phyloP scores from a whole-genome alignment of 2,329 filamentous ascomycete genomes.

The Pseudocercospora cruenta region DNA sequence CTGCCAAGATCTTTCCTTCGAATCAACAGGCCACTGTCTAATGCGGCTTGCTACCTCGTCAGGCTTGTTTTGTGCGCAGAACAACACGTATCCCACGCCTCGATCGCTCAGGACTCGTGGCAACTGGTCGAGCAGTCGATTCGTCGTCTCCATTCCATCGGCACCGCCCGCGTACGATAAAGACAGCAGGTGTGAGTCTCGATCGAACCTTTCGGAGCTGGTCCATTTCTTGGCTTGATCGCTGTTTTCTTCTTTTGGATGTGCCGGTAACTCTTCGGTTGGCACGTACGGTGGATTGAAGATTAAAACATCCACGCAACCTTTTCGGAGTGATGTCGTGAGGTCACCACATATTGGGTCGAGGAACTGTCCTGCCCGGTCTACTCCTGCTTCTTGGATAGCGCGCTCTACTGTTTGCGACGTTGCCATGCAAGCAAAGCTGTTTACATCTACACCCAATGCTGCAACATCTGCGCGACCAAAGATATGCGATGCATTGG shows the following conservation, averaged over 20 bases:
- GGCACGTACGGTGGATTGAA: conserved; percentile 99
- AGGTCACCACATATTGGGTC: conserved; percentile 74
- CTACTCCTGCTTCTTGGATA: conserved; percentile 37
- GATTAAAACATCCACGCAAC: conserved; percentile 77
- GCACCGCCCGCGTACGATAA: conserved; percentile 86
- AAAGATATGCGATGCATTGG: conserved; percentile 73
- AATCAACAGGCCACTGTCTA: conserved; percentile 53
- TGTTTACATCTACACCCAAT: conserved; percentile 81
- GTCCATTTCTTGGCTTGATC: conserved; percentile 11
- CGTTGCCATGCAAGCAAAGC: conserved; percentile 78
- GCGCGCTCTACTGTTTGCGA: conserved; percentile 65
- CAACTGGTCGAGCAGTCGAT: conserved; percentile 72
- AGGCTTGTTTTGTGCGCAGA: conserved; percentile 90
- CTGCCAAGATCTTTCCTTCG: conserved; percentile 58
- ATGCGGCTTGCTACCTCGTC: conserved; percentile 70
- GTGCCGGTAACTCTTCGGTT: conserved; percentile 69
- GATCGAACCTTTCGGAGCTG: conserved; percentile 61
- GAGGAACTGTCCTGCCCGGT: conserved; percentile 57
- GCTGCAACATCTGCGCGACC: conserved; percentile 71
- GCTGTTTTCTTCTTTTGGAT: conserved; percentile 8
- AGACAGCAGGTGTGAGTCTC: conserved; percentile 80
- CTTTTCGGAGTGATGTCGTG: conserved; percentile 60
- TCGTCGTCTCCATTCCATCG: conserved; percentile 93
- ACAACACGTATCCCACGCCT: conserved; percentile 84
- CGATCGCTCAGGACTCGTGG: conserved; percentile 64